Evolutionary conservation across 768 basidiomycete genomes (phyloP).

Genomic region (Tricholoma sp.): DNA sequence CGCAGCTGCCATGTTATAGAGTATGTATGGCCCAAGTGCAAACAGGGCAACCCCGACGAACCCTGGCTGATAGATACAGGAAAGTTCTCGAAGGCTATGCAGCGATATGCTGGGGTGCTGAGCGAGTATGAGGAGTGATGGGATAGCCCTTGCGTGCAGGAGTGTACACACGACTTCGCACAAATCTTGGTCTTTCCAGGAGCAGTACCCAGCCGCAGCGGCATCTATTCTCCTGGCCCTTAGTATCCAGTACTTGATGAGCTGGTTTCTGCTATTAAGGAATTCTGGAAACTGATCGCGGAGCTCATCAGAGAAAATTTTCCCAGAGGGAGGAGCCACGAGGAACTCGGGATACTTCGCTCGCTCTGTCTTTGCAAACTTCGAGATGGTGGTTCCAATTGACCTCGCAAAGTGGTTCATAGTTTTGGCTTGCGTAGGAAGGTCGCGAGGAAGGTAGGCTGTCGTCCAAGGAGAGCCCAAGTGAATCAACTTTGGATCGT

Average conservation of each 20-base stretch:
- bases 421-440: constrained; percentile 16
- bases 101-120: constrained; percentile 30
- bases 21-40: constrained; percentile 28
- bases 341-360: constrained; percentile 22
- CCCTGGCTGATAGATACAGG: constrained; percentile 29
- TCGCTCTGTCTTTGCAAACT: constrained; percentile 33
- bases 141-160: constrained; percentile 27
- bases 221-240: not conserved
- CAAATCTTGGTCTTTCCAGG: constrained; percentile 20
- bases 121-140: constrained; percentile 29
- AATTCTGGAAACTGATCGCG: constrained; percentile 23
- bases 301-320: constrained; percentile 26
- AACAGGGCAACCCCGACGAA: constrained; percentile 24
- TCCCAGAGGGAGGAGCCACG: constrained; percentile 10
- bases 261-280: constrained; percentile 24
- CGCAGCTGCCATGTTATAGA: constrained; percentile 31
- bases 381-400: constrained; percentile 20
- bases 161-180: constrained; percentile 33
- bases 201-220: constrained; percentile 8
- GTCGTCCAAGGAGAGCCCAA: constrained; percentile 16
- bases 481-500: constrained; percentile 9
- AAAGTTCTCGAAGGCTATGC: constrained; percentile 15
- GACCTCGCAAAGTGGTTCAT: constrained; percentile 29
- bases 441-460: constrained; percentile 20
- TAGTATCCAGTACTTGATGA: constrained; percentile 29